These are phyloP conservation scores for Ogataea minuta DNA, from an alignment of 805 yeast species.

Conservation along the genomic window DNA sequence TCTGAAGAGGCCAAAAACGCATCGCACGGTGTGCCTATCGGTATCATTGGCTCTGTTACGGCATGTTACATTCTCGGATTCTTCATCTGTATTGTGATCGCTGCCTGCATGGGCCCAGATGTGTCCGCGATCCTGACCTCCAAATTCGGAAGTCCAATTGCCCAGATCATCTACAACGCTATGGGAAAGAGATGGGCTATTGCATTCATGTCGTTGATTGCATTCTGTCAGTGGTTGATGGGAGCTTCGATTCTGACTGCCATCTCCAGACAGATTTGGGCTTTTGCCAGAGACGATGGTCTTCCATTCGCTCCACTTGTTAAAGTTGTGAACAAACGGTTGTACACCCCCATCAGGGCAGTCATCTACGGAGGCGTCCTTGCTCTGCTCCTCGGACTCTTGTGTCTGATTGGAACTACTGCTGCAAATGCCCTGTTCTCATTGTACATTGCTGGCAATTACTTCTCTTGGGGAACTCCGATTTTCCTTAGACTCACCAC, in stretches of 20 bases:
- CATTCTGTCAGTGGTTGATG: conserved; percentile 49
- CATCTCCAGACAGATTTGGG: conserved; percentile 51
- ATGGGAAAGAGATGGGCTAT: conserved; percentile 50
- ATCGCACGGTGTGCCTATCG: conserved; percentile 41
- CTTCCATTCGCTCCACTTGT: conserved; percentile 43
- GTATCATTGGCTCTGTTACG: conserved; percentile 45
- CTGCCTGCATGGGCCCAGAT: conserved; percentile 34
- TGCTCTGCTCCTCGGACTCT: conserved; percentile 38
- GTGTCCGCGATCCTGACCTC: conserved; percentile 33
- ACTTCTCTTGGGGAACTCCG: conserved; percentile 45
- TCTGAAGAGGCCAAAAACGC: conserved; percentile 48
- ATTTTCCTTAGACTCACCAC: conserved; percentile 39
- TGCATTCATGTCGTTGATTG: conserved; percentile 47
- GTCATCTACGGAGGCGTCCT: conserved; percentile 39
- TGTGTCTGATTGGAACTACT: conserved; percentile 40
- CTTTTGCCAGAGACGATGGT: conserved; percentile 52
- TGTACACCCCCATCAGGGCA: conserved; percentile 45
- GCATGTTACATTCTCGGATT: conserved; percentile 45
- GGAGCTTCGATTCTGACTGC: conserved; percentile 47
- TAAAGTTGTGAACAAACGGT: conserved; percentile 40
- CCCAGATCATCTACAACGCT: conserved; percentile 46
- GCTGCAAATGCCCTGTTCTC: conserved; percentile 50
- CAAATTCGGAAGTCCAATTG: conserved; percentile 42
- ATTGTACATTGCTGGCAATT: conserved; percentile 43
- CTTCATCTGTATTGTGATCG: conserved; percentile 40